Evolutionary conservation across 306 rosid species (phyloP).

Genomic region (Luffa acutangula): DNA sequence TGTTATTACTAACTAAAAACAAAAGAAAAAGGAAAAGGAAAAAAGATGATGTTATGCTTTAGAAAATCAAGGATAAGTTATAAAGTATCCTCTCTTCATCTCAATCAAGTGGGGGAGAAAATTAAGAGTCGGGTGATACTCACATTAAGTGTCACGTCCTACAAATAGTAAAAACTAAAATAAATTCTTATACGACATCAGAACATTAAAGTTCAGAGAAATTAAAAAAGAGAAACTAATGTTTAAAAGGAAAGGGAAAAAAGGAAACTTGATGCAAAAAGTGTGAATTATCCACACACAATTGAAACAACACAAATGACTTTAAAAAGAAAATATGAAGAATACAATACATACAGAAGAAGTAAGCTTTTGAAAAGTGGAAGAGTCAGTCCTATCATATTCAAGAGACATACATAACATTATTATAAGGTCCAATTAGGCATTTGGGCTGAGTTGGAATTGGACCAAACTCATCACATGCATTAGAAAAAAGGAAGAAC

Average conservation of each 20-base stretch:
- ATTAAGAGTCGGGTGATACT: not conserved
- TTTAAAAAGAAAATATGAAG: not conserved
- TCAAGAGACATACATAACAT: not conserved
- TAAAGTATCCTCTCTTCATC: not conserved
- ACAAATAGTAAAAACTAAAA: not conserved
- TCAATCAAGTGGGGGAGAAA: not conserved
- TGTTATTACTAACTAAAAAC: not conserved
- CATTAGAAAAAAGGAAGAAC: not conserved
- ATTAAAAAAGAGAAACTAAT: not conserved
- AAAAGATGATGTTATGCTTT: not conserved
- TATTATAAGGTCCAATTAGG: not conserved
- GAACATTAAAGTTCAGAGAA: not conserved
- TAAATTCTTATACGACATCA: not conserved
- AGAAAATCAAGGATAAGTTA: not conserved
- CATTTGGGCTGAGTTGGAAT: slow-evolving; percentile 2
- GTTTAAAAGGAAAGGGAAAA: not conserved
- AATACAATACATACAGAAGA: not conserved
- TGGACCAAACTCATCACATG: slow-evolving; percentile 7
- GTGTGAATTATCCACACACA: not conserved
- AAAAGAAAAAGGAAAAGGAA: not conserved
- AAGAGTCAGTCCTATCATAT: not conserved
- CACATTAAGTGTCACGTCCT: not conserved
- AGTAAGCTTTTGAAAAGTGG: not conserved
- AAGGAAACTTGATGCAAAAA: not conserved
- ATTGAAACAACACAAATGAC: not conserved